Evolutionary conservation across 768 basidiomycete species (phyloP), one percentile per base, ranked within the genome.

Genomic region (Lentinula sp.): DNA sequence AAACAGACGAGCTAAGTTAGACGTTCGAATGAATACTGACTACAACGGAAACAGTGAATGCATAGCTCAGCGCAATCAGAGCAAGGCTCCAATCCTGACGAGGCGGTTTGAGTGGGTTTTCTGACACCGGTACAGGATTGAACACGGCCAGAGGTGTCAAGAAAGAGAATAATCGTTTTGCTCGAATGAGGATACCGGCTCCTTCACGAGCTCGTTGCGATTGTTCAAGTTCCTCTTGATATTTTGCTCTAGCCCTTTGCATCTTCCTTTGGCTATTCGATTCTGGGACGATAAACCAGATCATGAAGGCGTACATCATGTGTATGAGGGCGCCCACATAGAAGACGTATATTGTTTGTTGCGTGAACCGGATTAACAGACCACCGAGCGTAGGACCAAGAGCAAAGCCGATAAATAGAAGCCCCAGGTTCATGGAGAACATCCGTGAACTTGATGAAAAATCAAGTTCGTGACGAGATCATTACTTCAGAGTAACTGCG

Each of bases 211-310:
- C 53, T 57, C 36, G 54, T 20, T 63, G 54, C 0, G 51, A 39
- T 6, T 66, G 66, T 54, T 68, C 53, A 6, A 74, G 59, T 39
- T 76, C 74, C 23, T 72, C 73, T 9, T 67, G 64, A 61, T 84
- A 73, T 58, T 72, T 74, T 4, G 59, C 63, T 45, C 70, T 72
- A 2, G 80, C 74, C 15, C 68, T 64, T 61, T 71, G 71, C 82
- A 80, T 85, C 56, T 82, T 75, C 0, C 70, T 74, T 39, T 71
- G 67, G 9, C 87, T 82, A 1, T 94, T 78, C 0, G 92, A 91
- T 71, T 97, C 93, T 0, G 94, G 94, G 52, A 95, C 67, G 62
- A 91, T 32, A 61, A 87, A 72, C 71, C 84, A 80, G 32, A 84
- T 67, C 51, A 85, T 65, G 45, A 79, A 52, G 1, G 80, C 70